Conservation (phyloP, 768 basidiomycete species). For the Boletus patriciae region DNA sequence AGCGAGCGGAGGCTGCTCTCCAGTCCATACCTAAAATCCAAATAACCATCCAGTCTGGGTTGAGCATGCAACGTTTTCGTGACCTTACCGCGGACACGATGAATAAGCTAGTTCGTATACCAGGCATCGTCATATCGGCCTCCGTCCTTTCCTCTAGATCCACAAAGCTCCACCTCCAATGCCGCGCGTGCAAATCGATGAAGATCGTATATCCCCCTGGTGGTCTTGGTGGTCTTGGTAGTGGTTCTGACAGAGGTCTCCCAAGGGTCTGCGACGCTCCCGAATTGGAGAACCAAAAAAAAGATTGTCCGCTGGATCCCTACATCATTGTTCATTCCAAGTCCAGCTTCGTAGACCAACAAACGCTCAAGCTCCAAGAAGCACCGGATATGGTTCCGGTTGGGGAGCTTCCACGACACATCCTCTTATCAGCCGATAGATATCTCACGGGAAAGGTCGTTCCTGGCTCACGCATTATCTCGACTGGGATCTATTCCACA, state of each 20-base stretch:
- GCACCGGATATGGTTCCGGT: slow-evolving; percentile 99
- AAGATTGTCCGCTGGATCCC: slow-evolving; percentile 94
- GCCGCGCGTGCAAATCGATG: slow-evolving; percentile 81
- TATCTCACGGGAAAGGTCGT: slow-evolving; percentile 91
- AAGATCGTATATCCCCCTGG: slow-evolving; percentile 76
- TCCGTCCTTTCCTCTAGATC: slow-evolving; percentile 92
- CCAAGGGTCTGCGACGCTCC: slow-evolving; percentile 88
- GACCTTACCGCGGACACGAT: slow-evolving; percentile 92
- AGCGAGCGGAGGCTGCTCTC: slow-evolving; percentile 46
- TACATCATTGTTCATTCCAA: slow-evolving; percentile 94
- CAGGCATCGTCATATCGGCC: slow-evolving; percentile 97
- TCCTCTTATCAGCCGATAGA: slow-evolving; percentile 88
- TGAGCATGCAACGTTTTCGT: slow-evolving; percentile 92
- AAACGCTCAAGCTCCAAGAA: slow-evolving; percentile 95
- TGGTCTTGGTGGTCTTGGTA: slow-evolving; percentile 84
- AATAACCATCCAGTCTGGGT: slow-evolving; percentile 82
- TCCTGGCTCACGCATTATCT: slow-evolving; percentile 92
- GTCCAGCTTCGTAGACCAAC: slow-evolving; percentile 93
- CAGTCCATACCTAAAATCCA: slow-evolving; percentile 72
- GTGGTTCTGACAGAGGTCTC: slow-evolving; percentile 79
- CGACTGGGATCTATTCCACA: slow-evolving; percentile 96
- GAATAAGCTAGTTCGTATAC: slow-evolving; percentile 94
- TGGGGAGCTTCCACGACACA: slow-evolving; percentile 94
- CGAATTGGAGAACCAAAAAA: slow-evolving; percentile 77
- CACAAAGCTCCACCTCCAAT: slow-evolving; percentile 88